A percentile compares a stretch with the other conserved stretches of the same genome.
Evolutionary conservation across 768 basidiomycete species (phyloP).

Genomic region (Pulveroboletus ravenelii): DNA sequence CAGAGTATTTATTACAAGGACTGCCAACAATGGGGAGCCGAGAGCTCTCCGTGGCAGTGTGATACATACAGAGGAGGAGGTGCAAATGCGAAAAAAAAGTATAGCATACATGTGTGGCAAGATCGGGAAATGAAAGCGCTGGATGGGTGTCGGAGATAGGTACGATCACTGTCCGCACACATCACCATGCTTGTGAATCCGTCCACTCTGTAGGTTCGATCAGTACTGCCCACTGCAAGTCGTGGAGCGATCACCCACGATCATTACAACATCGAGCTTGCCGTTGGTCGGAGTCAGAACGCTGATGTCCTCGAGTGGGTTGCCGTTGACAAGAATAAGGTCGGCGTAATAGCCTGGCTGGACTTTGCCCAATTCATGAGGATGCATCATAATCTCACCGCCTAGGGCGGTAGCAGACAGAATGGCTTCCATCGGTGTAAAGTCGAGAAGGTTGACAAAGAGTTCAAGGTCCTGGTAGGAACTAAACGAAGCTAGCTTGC

Average conservation of each 20-base stretch:
- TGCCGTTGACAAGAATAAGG: slow-evolving; percentile 33
- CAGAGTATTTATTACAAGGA: not conserved
- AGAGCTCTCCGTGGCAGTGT: not conserved
- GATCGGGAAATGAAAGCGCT: not conserved
- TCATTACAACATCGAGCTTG: slow-evolving; percentile 33
- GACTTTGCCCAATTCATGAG: slow-evolving; percentile 35
- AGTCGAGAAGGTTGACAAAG: slow-evolving; percentile 33
- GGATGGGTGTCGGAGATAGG: not conserved
- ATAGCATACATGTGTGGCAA: too few relatives aligned
- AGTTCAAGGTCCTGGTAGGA: slow-evolving; percentile 36
- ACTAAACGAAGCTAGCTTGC: slow-evolving; percentile 10
- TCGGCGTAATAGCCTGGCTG: slow-evolving; percentile 36
- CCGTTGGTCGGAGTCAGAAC: slow-evolving; percentile 28
- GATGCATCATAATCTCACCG: slow-evolving; percentile 34
- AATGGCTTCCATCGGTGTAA: slow-evolving; percentile 36
- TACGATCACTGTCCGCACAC: not conserved
- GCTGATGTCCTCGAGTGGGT: slow-evolving; percentile 34
- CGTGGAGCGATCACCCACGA: slow-evolving; percentile 19
- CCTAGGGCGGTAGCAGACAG: slow-evolving; percentile 33
- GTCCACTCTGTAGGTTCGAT: slow-evolving; percentile 20
- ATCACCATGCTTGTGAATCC: slow-evolving; percentile 18
- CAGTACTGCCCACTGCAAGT: not conserved
- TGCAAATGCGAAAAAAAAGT: not conserved
- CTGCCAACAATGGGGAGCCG: not conserved
- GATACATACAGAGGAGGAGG: not conserved